phyloP scores from a whole-genome alignment of 306 rosid genomes.

The Pachyrhizus erosus region DNA sequence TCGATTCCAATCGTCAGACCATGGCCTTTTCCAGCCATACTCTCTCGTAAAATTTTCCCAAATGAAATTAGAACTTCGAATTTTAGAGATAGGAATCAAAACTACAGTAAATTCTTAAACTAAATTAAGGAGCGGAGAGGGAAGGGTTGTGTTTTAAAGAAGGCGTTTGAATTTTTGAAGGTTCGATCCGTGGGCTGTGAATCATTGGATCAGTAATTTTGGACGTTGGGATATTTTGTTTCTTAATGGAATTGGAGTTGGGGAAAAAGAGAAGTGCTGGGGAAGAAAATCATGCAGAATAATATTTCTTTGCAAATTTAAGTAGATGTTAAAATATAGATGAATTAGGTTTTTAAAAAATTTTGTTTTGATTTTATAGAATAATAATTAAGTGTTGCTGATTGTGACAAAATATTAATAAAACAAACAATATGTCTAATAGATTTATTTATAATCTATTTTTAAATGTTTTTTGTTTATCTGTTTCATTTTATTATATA shows the following conservation, averaged over 20 bases:
- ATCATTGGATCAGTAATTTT: constrained; percentile 49
- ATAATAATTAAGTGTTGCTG: too few relatives aligned
- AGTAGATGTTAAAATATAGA: too few relatives aligned
- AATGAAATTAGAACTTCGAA: background rate
- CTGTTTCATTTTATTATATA: too few relatives aligned
- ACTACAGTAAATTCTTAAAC: background rate
- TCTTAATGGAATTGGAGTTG: background rate
- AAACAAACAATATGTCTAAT: too few relatives aligned
- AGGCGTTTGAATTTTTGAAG: constrained; percentile 45
- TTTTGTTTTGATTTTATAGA: too few relatives aligned
- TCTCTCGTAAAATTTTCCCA: background rate
- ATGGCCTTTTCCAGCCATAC: constrained; percentile 63
- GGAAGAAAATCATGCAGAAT: too few relatives aligned
- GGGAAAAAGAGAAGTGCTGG: background rate
- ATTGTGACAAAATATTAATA: too few relatives aligned
- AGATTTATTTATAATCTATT: too few relatives aligned
- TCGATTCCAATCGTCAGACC: constrained; percentile 68
- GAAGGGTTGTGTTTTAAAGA: constrained; percentile 33
- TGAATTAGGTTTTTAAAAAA: too few relatives aligned
- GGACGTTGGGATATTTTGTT: constrained; percentile 20
- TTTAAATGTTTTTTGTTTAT: too few relatives aligned
- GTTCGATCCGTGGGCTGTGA: constrained; percentile 40
- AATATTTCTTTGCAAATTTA: too few relatives aligned
- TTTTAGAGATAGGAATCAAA: background rate
- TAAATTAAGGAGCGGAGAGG: background rate